A percentile compares a stretch with the other conserved stretches of the same genome.
These are phyloP conservation scores for Paradendryphiella salina DNA, from an alignment of 2,329 filamentous ascomycete genomes.

Conservation along the genomic window DNA sequence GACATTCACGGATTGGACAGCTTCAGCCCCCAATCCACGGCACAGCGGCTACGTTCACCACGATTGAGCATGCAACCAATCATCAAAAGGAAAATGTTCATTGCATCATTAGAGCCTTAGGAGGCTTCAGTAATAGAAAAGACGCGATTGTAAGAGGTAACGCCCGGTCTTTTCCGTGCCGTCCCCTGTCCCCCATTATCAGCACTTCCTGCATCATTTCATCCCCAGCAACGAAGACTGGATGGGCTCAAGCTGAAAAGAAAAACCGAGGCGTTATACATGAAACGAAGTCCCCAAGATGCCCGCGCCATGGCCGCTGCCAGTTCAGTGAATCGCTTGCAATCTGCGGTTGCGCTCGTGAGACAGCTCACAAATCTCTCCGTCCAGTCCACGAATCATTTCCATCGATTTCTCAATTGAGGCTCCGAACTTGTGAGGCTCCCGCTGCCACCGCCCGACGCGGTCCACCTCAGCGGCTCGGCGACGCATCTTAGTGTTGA, in stretches of 20 bases:
- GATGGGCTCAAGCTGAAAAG: slow-evolving; percentile 37
- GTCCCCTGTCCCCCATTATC: slow-evolving; percentile 34
- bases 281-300: slow-evolving; percentile 44
- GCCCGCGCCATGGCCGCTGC: slow-evolving; percentile 28
- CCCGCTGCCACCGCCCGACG: slow-evolving; percentile 74
- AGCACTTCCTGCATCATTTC: slow-evolving; percentile 37
- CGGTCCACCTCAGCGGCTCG: slow-evolving; percentile 74
- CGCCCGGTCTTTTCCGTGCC: slow-evolving; percentile 38
- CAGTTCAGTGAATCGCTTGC: slow-evolving; percentile 39
- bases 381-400: slow-evolving; percentile 71
- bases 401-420: slow-evolving; percentile 69
- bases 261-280: slow-evolving; percentile 38
- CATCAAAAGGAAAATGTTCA: slow-evolving; percentile 31
- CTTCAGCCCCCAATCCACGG: slow-evolving; percentile 43
- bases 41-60: slow-evolving; percentile 46
- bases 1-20: slow-evolving; percentile 47
- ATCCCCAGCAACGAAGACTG: slow-evolving; percentile 36
- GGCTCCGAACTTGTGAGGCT: slow-evolving; percentile 64
- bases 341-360: slow-evolving; percentile 55
- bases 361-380: slow-evolving; percentile 68
- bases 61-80: slow-evolving; percentile 38
- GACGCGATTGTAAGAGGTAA: slow-evolving; percentile 45
- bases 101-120: slow-evolving; percentile 40
- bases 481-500: slow-evolving; percentile 79
- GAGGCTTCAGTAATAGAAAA: slow-evolving; percentile 35